Evolutionary conservation across 2,329 filamentous ascomycete genomes (phyloP).

Genomic region (Aureobasidium subglaciale): DNA sequence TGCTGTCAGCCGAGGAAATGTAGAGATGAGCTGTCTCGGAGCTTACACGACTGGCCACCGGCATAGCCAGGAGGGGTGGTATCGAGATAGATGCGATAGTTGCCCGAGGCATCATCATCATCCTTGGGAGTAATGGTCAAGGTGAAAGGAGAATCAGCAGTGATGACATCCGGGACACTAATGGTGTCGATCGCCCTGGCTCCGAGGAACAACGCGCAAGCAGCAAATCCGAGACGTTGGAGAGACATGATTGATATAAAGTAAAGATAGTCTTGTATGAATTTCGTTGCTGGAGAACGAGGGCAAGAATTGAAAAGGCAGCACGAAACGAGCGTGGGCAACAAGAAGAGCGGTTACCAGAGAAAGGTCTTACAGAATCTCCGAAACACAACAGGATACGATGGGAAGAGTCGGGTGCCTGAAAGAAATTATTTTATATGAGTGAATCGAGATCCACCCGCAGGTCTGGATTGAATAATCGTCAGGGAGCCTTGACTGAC

Average conservation of each 20-base stretch:
- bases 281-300: neutral
- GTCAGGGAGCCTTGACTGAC: neutral
- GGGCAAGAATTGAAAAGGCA: neutral
- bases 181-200: constrained; percentile 23
- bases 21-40: neutral
- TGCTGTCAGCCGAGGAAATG: neutral
- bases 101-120: constrained; percentile 22
- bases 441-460: constrained; percentile 6
- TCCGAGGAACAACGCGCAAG: constrained; percentile 6
- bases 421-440: constrained; percentile 11
- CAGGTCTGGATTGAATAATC: constrained; percentile 9
- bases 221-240: constrained; percentile 5
- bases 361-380: neutral
- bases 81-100: constrained; percentile 30
- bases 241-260: neutral
- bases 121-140: constrained; percentile 31
- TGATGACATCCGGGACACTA: constrained; percentile 22
- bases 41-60: constrained; percentile 27
- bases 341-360: neutral
- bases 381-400: neutral
- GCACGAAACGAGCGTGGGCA: constrained; percentile 5
- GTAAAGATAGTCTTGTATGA: neutral
- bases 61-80: constrained; percentile 26
- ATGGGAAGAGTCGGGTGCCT: neutral
- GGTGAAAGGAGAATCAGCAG: constrained; percentile 24